These are phyloP conservation scores for Rubroboletus pulcherrimus DNA, from an alignment of 768 basidiomycete genomes.

Conservation along the genomic window DNA sequence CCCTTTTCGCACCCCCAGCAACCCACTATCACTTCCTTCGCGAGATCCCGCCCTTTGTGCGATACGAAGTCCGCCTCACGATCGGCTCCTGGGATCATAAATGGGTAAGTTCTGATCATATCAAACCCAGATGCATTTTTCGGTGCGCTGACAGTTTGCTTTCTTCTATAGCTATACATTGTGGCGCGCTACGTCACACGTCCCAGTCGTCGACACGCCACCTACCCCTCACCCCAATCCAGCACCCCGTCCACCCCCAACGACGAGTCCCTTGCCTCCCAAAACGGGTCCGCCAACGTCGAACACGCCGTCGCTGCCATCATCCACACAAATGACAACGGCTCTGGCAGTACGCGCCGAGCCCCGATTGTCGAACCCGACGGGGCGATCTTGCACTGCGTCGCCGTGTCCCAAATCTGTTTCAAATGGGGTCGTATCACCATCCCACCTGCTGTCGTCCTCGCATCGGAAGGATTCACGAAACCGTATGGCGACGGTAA, in stretches of 20 bases:
- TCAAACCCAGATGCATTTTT: background rate
- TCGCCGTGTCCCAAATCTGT: conserved; percentile 60
- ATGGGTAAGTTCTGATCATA: conserved; percentile 49
- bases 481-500: conserved; percentile 13
- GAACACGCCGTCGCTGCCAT: conserved; percentile 15
- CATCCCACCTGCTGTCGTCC: conserved; percentile 60
- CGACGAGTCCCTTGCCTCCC: background rate
- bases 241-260: conserved; percentile 24
- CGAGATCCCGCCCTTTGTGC: conserved; percentile 62
- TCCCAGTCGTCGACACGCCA: conserved; percentile 27
- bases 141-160: background rate
- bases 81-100: conserved; percentile 71
- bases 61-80: conserved; percentile 57
- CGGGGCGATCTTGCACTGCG: conserved; percentile 57
- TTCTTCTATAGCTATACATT: conserved; percentile 49
- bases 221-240: conserved; percentile 21
- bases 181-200: conserved; percentile 62
- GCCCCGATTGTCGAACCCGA: conserved; percentile 34
- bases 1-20: conserved; percentile 31
- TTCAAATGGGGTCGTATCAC: conserved; percentile 73
- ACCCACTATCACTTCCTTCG: conserved; percentile 67
- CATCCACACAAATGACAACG: background rate
- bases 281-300: conserved; percentile 10
- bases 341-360: background rate
- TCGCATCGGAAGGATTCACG: conserved; percentile 58